phyloP scores from a whole-genome alignment of 345 rosid genomes.

The Gossypioides kirkii region DNA sequence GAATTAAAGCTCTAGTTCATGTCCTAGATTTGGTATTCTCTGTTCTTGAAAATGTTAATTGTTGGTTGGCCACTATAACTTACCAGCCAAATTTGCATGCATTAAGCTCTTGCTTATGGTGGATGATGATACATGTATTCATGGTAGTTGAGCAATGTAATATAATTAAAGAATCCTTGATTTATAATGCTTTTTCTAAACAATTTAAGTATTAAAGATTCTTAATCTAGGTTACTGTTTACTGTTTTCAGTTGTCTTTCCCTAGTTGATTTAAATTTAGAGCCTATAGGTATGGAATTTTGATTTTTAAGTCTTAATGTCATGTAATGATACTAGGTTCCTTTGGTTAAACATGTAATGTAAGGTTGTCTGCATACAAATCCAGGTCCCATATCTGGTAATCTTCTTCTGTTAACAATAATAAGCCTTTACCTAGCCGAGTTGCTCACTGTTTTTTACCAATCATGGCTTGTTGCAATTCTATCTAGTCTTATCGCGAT shows the following conservation, averaged over 20 bases:
- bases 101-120: not conserved
- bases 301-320: not conserved
- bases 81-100: not conserved
- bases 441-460: not conserved
- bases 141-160: not conserved
- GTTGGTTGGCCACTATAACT: not conserved
- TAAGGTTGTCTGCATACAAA: not conserved
- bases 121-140: not conserved
- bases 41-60: not conserved
- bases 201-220: no score
- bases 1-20: constrained; percentile 64
- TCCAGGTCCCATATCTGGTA: not conserved
- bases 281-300: not conserved
- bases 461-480: not conserved
- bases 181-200: no score
- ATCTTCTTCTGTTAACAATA: not conserved
- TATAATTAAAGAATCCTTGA: not conserved
- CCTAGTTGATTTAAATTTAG: not conserved
- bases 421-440: not conserved
- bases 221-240: not conserved
- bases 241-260: not conserved
- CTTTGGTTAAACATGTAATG: not conserved
- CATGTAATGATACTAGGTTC: not conserved
- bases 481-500: constrained; percentile 11
- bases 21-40: constrained; percentile 70